Evolutionary conservation across 2,329 filamentous ascomycete genomes (phyloP), one percentile per base, ranked within the genome.

Genomic region (Pestalotiopsis sp.): DNA sequence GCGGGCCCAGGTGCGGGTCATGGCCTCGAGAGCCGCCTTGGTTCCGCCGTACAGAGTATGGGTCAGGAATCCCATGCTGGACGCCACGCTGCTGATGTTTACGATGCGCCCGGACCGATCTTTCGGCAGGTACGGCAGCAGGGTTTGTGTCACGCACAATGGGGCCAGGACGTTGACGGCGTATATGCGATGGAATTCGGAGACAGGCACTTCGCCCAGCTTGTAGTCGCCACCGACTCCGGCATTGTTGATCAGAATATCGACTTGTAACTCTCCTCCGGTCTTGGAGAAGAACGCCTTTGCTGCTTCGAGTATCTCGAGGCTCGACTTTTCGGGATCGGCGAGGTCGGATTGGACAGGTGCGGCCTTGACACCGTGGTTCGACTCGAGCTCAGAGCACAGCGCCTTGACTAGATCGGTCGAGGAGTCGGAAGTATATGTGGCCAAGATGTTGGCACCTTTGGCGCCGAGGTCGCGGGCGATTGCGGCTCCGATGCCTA

Each of bases 311-410:
- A 73, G 72, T 61, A 69, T 80, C n/a, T 84, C 83, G 40, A 41
- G 40, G 13, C 4, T 41, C 67, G 83, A 78, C 65, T 85, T 72
- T 25, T 83, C 84, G 60, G 87, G 83, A 17, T 85, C 84, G 71
- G 85, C 84, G 75, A 92, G 86, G 78, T 91, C 89, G 41, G 90
- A 90, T 77, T 90, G 89, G 9, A 91, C 86, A 17, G 83, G 77
- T 38, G 87, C 78, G 61, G 87, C 87, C 69, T 82, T 82, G 72
- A 87, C 78, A 27, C 79, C 79, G 79, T 89, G 81, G 25, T 79
- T 76, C 59, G 80, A 73, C n/a, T 81, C 72, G 6, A 90, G 82
- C 62, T 85, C 78, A n/a, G 78, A 74, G 72, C 84, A 84, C 20
- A 90, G 82, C 49, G 82, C 76, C 69, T 81, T 75, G 11, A 87